Evolutionary conservation across 2,329 filamentous ascomycete species (phyloP).

Genomic region (Sporothrix protearum): DNA sequence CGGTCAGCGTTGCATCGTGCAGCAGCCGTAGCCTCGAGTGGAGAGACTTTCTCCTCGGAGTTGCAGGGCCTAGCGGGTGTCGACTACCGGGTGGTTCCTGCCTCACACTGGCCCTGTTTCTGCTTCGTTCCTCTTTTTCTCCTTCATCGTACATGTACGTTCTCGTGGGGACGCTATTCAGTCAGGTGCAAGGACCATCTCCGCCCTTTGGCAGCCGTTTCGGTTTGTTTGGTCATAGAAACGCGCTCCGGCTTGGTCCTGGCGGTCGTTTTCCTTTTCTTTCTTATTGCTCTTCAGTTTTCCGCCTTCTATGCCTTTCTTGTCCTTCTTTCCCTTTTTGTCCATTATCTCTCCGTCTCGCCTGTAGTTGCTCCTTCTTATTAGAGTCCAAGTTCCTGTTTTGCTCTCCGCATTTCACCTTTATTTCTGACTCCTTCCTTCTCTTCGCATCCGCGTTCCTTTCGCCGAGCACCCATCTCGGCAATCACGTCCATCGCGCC

Average conservation of each 20-base stretch:
- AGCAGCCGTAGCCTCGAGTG: slow-evolving; percentile 13
- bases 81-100: neutral
- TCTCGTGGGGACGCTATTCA: neutral
- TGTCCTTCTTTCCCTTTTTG: neutral
- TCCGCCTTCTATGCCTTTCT: neutral
- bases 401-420: neutral
- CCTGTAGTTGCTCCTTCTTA: neutral
- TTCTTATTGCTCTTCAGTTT: neutral
- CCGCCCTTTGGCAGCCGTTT: neutral
- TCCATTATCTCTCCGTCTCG: neutral
- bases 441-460: neutral
- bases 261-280: neutral
- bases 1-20: slow-evolving; percentile 7
- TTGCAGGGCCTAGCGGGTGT: neutral
- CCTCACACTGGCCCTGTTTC: neutral
- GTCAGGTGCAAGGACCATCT: neutral
- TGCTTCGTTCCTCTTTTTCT: neutral
- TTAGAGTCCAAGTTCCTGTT: neutral
- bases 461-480: neutral
- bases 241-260: neutral
- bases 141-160: slow-evolving; percentile 5
- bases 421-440: neutral
- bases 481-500: neutral
- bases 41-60: neutral
- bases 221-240: neutral